Percentiles rank a stretch among this genome's conserved stretches.
These are phyloP conservation scores for Heliocybe sulcata DNA, from an alignment of 1,284 basidiomycete genomes.

Conservation along the genomic window DNA sequence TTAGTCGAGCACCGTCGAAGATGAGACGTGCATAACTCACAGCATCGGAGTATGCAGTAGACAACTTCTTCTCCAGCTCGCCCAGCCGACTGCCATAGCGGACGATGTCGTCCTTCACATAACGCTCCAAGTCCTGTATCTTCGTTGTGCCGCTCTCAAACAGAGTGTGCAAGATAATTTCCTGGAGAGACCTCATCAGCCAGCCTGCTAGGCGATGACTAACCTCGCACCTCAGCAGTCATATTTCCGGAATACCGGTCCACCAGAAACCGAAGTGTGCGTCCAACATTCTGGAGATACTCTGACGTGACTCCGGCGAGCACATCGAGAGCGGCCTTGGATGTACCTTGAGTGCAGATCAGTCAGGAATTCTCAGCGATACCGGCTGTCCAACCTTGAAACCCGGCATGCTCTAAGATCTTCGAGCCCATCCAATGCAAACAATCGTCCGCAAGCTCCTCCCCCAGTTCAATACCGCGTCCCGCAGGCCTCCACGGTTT, in stretches of 20 bases:
- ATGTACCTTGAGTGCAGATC: constrained; percentile 37
- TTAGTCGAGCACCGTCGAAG: neutral
- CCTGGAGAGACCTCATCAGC: constrained; percentile 35
- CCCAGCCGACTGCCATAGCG: constrained; percentile 71
- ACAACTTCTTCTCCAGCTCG: constrained; percentile 83
- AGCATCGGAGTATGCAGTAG: constrained; percentile 75
- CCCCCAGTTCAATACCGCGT: constrained; percentile 31
- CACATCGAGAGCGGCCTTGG: constrained; percentile 70
- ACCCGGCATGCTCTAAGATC: constrained; percentile 81
- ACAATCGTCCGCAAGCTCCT: constrained; percentile 49
- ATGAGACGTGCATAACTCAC: constrained; percentile 32
- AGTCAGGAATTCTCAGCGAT: neutral
- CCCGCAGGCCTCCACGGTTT: constrained; percentile 40
- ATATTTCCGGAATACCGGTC: constrained; percentile 80
- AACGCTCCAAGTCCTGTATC: constrained; percentile 74
- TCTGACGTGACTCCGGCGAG: constrained; percentile 77
- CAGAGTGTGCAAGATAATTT: constrained; percentile 87
- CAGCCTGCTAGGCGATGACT: neutral
- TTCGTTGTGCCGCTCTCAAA: constrained; percentile 81
- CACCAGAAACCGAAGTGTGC: constrained; percentile 73
- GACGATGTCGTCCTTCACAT: constrained; percentile 86
- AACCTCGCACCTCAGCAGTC: constrained; percentile 65
- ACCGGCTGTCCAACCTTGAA: constrained; percentile 74
- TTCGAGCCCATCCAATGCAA: constrained; percentile 65
- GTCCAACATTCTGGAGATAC: constrained; percentile 81